Evolutionary conservation across 371 early-diverging fungal species (phyloP).

Genomic region (Mucor mucedo): DNA sequence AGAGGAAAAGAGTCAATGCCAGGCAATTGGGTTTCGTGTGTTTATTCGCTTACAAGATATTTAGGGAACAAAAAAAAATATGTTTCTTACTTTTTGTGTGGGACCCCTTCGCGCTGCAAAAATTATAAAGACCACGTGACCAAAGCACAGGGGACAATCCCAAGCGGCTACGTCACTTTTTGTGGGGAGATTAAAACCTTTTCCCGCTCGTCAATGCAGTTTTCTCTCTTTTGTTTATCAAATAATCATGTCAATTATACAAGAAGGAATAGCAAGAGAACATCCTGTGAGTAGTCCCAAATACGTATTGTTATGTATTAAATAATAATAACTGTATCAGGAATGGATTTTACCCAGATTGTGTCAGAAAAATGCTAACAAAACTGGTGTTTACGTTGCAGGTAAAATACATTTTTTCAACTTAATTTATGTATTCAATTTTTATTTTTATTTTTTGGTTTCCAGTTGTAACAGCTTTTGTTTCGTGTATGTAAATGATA

Average conservation of each 20-base stretch:
- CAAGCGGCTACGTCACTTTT: neutral
- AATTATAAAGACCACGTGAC: neutral
- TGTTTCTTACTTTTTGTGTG: neutral
- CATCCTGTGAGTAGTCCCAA: slow-evolving; percentile 18
- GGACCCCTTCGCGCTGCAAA: slow-evolving; percentile 1
- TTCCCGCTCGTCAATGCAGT: neutral
- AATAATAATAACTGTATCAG: neutral
- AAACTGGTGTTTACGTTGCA: slow-evolving; percentile 28
- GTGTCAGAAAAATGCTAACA: slow-evolving; percentile 29
- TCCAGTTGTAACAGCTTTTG: slow-evolving; percentile 13
- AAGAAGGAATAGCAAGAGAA: slow-evolving; percentile 28
- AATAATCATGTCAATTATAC: slow-evolving; percentile 18
- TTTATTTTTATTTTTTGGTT: neutral
- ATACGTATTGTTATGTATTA: too few relatives aligned
- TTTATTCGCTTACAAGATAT: slow-evolving; percentile 11
- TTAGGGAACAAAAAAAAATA: slow-evolving; percentile 7
- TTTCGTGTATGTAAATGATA: slow-evolving; percentile 17
- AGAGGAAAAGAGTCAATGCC: neutral
- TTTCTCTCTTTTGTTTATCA: neutral
- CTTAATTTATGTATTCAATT: neutral
- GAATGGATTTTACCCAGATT: slow-evolving; percentile 31
- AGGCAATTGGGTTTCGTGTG: neutral
- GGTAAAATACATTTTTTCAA: slow-evolving; percentile 11
- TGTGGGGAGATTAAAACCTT: too few relatives aligned
- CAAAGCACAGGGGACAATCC: neutral